These are phyloP conservation scores for Thelonectria blattea DNA, from an alignment of 2,329 filamentous ascomycete genomes.

Conservation along the genomic window DNA sequence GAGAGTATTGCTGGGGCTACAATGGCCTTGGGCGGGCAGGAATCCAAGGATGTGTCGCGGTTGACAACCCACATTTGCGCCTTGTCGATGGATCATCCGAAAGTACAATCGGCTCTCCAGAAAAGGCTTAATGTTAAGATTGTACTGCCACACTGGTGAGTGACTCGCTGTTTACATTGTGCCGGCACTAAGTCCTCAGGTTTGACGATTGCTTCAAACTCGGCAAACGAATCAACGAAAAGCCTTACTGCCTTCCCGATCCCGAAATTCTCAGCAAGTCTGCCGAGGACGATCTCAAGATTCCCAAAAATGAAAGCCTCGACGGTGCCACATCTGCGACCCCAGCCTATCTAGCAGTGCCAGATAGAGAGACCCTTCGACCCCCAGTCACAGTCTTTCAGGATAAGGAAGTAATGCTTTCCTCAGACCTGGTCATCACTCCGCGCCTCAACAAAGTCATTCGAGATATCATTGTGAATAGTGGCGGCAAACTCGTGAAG, in stretches of 20 bases:
- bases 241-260: conserved; percentile 83
- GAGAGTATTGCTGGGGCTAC: conserved; percentile 92
- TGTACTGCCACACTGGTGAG: conserved; percentile 89
- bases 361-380: conserved; percentile 48
- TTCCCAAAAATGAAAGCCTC: conserved; percentile 65
- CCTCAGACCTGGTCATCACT: conserved; percentile 74
- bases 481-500: conserved; percentile 72
- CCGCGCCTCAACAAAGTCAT: conserved; percentile 71
- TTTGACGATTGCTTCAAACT: conserved; percentile 97
- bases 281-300: conserved; percentile 61
- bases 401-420: conserved; percentile 78
- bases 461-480: conserved; percentile 70
- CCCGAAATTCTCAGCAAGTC: conserved; percentile 76
- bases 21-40: conserved; percentile 85
- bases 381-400: conserved; percentile 76
- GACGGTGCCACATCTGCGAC: conserved; percentile 67
- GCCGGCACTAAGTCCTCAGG: conserved; percentile 54
- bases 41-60: conserved; percentile 73
- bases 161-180: conserved; percentile 4
- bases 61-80: conserved; percentile 90
- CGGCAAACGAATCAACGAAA: conserved; percentile 87
- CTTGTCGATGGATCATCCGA: conserved; percentile 74
- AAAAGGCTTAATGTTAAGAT: conserved; percentile 79
- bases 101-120: conserved; percentile 66
- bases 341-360: conserved; percentile 52